Conservation (phyloP, 2,329 filamentous ascomycete species). For the Pezicula neosporulosa region DNA sequence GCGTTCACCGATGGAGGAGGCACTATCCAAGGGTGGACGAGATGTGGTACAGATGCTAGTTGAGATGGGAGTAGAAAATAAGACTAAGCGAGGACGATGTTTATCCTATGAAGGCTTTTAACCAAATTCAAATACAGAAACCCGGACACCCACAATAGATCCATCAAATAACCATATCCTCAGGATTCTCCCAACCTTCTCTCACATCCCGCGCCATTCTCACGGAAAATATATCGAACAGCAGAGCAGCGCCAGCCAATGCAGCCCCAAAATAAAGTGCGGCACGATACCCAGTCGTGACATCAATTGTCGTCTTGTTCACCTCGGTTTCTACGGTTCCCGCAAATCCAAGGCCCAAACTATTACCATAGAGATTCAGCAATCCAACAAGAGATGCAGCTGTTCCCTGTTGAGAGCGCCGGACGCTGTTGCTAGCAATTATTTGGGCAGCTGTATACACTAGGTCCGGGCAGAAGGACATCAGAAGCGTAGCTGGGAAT, state of each 20-base stretch:
- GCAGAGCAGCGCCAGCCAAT: conserved; percentile 29
- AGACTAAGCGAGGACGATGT: not conserved
- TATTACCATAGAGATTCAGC: conserved; percentile 37
- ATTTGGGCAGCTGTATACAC: conserved; percentile 48
- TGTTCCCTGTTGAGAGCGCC: conserved; percentile 42
- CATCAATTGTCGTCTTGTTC: conserved; percentile 11
- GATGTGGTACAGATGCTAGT: not conserved
- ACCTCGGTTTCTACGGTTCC: conserved; percentile 32
- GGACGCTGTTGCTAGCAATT: conserved; percentile 49
- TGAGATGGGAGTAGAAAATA: not conserved
- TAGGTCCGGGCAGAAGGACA: conserved; percentile 43
- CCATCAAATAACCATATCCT: no score
- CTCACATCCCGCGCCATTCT: conserved; percentile 37
- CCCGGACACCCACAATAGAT: no score
- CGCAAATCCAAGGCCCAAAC: conserved; percentile 39
- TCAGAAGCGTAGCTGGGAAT: conserved; percentile 35
- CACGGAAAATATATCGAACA: conserved; percentile 35
- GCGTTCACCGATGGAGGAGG: not conserved
- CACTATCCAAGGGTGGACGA: not conserved
- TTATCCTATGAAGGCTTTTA: not conserved
- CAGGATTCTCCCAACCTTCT: conserved; percentile 27
- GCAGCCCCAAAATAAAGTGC: conserved; percentile 39
- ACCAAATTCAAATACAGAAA: not conserved
- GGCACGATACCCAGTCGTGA: conserved; percentile 31
- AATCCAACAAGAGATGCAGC: conserved; percentile 45